Base-by-base conservation (phyloP, 148 eudicot species). In the Beta vulgaris region DNA sequence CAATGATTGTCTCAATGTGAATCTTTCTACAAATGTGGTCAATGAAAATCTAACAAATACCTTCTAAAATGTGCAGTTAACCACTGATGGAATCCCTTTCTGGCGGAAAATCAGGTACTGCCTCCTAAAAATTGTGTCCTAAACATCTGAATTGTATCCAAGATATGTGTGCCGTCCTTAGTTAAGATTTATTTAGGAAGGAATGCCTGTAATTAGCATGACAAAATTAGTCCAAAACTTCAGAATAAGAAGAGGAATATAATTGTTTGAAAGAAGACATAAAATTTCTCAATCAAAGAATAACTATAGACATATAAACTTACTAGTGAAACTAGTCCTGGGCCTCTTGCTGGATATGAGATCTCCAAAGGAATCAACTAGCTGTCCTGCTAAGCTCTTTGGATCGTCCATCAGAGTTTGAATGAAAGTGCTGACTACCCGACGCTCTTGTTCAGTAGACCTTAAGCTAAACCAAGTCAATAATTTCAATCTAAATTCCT, bases 391-490 rank as follows among this genome's bases (percentile, higher is more conserved):
- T 73, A 92, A 85, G 79, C 96, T 89, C 75, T 76, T 82, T 12
- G 96, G 97, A 77, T 94, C 97, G 53, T 92, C 93, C 2, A 71
- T 59, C 18, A 94, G 75, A 53, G 96, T 82, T 69, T 77, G 87
- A 63, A 94, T 89, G 68, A 89, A 94, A 25, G 97, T 90, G 78
- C 85, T 76, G 0, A 92, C 96, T 31, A 92, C 92, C 79, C 93
- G 85, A 16, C 98, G 87, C 73, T 90, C 97, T 73, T 92, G 96
- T 83, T 86, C 92, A 0, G 90, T 90, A 23, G 97, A 88, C 71
- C 93, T 85, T 71, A 94, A 82, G 82, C 98, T 89, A 78, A 87
- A 92, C 98, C 98, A 94, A 28, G 96, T 92, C 57, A 94, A 74
- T 57, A 94, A 65, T 43, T 90, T 94, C 76, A 88, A 74, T 74